Evolutionary conservation across 306 rosid species (phyloP), one percentile per base, ranked within the genome.

Genomic region (Trifolium subterraneum): DNA sequence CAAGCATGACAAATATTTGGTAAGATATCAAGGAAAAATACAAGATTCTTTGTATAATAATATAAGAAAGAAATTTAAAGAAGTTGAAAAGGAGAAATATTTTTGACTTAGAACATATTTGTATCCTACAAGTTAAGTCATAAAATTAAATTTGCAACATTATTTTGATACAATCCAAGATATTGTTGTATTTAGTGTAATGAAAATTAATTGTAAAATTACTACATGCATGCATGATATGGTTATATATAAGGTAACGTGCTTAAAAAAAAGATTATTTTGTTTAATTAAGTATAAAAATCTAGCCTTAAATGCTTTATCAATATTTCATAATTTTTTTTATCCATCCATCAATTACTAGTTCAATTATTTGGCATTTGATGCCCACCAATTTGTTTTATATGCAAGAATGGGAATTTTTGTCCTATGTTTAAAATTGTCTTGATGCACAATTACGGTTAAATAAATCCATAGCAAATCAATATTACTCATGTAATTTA

Each of bases 121-220:
- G 16, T 23, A 23, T 23, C 63, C 63, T 56, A 56, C 63, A 56
- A 56, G 63, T 56, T 23, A 56, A 56, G 35, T 25, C 33, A 56
- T 56, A 56, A 56, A 55, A 55, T 20, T 55, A 4, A 55, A 55
- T 18, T 20, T 55, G 29, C n/a, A 20, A 55, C 7, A 9, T 55
- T 6, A 22, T 10, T 55, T 20, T 55, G 33, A 56, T 23, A 22
- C 63, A 6, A 56, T 23, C n/a, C 36, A 23, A 56, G 4, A 56
- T 35, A 22, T 11, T 4, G 33, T 56, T 25, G n/a, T 5, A 22
- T 5, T 22, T 19, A 19, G n/a, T 25, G 35, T 16, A 56, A 22
- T 56, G n/a, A 13, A 2, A 56, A 56, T 55, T 55, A 54, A 20
- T 54, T 20, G 60, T 10, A 20, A 54, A 54, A 5, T 54, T 54